Percentiles rank a stretch among this genome's conserved stretches.
phyloP scores from a whole-genome alignment of 306 rosid species.

The Luffa aegyptiaca region DNA sequence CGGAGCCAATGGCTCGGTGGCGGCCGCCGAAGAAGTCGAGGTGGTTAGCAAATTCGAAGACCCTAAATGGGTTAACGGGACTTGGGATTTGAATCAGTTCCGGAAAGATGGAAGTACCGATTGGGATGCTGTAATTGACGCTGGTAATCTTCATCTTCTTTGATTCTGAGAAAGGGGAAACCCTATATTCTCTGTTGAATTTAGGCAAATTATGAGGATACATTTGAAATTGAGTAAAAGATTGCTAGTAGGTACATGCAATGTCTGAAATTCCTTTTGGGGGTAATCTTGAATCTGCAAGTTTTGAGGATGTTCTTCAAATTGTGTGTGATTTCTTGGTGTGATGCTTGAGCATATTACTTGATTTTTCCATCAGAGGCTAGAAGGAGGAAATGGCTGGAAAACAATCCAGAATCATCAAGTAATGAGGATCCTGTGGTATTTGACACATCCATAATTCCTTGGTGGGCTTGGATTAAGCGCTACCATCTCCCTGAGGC shows the following conservation, averaged over 20 bases:
- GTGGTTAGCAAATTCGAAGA: constrained; percentile 34
- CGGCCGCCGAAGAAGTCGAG: constrained; percentile 26
- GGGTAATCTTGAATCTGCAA: background rate
- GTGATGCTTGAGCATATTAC: constrained; percentile 9
- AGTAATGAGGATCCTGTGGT: constrained; percentile 62
- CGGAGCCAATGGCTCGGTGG: constrained; percentile 46
- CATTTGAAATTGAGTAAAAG: background rate
- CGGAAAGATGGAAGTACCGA: constrained; percentile 59
- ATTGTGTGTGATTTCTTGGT: constrained; percentile 7
- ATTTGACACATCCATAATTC: constrained; percentile 85
- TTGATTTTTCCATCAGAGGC: constrained; percentile 64
- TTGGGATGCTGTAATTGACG: constrained; percentile 97
- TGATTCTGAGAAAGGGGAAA: background rate
- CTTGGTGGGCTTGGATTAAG: constrained; percentile 99
- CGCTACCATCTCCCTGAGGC: constrained; percentile 99
- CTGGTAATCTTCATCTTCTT: constrained; percentile 44
- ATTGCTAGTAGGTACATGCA: background rate
- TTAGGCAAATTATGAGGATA: background rate
- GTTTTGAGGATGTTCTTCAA: background rate
- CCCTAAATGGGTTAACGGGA: constrained; percentile 70
- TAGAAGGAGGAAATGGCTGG: constrained; percentile 86
- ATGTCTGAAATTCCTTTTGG: background rate
- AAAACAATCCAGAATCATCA: constrained; percentile 74
- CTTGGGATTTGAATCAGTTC: constrained; percentile 96
- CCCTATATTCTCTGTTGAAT: background rate